These are phyloP conservation scores for Coemansia sp. DNA, from an alignment of 192 early-diverging fungal species.

Conservation along the genomic window DNA sequence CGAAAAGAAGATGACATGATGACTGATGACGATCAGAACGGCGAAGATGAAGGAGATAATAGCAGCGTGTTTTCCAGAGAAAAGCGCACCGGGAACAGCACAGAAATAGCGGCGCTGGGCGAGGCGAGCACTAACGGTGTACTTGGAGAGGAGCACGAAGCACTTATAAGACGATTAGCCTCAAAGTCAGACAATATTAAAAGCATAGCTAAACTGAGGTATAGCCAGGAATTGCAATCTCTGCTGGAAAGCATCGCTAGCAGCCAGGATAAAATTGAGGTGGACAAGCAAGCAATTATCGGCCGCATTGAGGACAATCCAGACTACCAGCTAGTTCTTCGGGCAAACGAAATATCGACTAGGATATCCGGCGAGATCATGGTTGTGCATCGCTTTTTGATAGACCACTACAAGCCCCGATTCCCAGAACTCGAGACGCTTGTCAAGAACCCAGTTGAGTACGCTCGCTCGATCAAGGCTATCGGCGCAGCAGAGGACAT, in stretches of 20 bases:
- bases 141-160: constrained; percentile 51
- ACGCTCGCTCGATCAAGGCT: constrained; percentile 77
- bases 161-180: constrained; percentile 29
- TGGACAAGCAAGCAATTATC: constrained; percentile 4
- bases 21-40: constrained; percentile 25
- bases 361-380: constrained; percentile 89
- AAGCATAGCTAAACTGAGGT: constrained; percentile 66
- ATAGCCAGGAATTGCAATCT: constrained; percentile 60
- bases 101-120: constrained; percentile 56
- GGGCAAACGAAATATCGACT: constrained; percentile 79
- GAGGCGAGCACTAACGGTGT: constrained; percentile 55
- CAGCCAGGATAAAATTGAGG: constrained; percentile 8
- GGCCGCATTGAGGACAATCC: constrained; percentile 67
- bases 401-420: constrained; percentile 83
- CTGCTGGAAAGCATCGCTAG: constrained; percentile 59
- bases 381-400: constrained; percentile 70
- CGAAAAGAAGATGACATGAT: background rate
- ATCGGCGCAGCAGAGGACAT: constrained; percentile 83
- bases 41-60: constrained; percentile 4
- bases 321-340: constrained; percentile 84
- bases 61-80: constrained; percentile 12
- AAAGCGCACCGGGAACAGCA: constrained; percentile 14
- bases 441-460: constrained; percentile 85
- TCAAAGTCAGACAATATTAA: constrained; percentile 56
- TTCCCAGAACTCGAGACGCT: constrained; percentile 93